Base-by-base conservation (phyloP, 2,329 filamentous ascomycete species). In the Exserohilum turcica region DNA sequence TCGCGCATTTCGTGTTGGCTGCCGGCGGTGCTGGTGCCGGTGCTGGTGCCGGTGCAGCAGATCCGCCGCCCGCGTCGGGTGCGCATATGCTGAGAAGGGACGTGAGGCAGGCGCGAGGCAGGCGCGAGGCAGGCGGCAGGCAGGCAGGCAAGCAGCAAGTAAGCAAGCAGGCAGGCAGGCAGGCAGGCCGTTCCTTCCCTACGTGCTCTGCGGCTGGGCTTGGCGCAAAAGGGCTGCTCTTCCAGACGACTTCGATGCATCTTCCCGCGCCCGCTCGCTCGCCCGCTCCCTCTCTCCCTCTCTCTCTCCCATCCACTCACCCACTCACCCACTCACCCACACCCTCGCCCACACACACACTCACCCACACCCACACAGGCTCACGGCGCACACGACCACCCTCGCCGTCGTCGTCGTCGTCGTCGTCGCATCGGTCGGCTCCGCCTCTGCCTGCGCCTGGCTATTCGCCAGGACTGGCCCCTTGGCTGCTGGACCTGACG, bases 201-300 rank as follows among this genome's bases (percentile, higher is more conserved):
- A n/a, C n/a, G n/a, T n/a, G n/a, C n/a, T n/a, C n/a, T n/a, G n/a
- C n/a, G n/a, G n/a, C n/a, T n/a, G n/a, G n/a, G n/a, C n/a, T n/a
- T n/a, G n/a, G 53, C 47, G 60, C 52, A 61, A 55, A 63, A 62
- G 59, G 51, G 52, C 63, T 15, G 48, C 31, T 63, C 58, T 72
- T 74, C 70, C 59, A 69, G 61, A 65, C 69, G 64, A 63, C 57
- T 74, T 74, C 71, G 64, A 58, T 72, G 70, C 71, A 70, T 65
- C 64, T 61, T 63, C n/a, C n/a, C 61, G 50, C 2, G 16, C 33
- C 9, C 52, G 62, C 57, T 61, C 58, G 62, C 60, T 48, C 57
- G 5, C 48, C 44, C 53, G 54, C 63, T 57, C 51, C 60, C 59
- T 4, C 21, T 5, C 21, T 5, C 4, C 4, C 63, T 57, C 51